Evolutionary conservation across 352 stramenopile genomes (phyloP).

Genomic region (Pythium folliculosum): DNA sequence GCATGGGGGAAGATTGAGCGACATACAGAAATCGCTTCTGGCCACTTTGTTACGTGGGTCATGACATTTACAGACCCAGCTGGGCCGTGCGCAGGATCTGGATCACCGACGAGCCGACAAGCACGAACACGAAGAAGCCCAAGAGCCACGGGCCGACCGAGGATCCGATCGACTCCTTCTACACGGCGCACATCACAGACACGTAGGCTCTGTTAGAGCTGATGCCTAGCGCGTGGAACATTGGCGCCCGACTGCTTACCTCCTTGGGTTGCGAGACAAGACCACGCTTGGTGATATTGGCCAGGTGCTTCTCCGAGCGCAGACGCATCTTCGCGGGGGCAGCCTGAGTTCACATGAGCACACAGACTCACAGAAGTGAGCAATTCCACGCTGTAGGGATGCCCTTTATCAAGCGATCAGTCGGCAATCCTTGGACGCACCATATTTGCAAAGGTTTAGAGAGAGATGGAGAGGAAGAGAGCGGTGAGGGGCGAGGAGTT

Average conservation of each 20-base stretch:
- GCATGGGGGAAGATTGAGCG: background rate
- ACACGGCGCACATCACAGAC: background rate
- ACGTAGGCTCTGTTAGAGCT: background rate
- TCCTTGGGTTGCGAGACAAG: constrained; percentile 77
- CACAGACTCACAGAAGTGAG: constrained; percentile 7
- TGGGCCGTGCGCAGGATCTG: constrained; percentile 84
- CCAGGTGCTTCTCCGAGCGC: constrained; percentile 84
- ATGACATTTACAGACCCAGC: constrained; percentile 57
- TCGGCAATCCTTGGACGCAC: constrained; percentile 11
- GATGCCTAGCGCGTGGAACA: too few relatives aligned
- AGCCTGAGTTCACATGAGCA: constrained; percentile 31
- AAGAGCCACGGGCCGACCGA: constrained; percentile 75
- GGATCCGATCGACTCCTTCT: constrained; percentile 72
- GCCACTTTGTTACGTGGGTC: background rate
- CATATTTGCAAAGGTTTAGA: constrained; percentile 20
- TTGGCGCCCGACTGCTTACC: constrained; percentile 36
- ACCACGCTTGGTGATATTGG: constrained; percentile 88
- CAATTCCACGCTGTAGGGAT: background rate
- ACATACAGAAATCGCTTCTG: background rate
- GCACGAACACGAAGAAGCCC: constrained; percentile 87
- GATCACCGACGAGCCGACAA: constrained; percentile 85
- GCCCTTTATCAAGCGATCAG: too few relatives aligned
- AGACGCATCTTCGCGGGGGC: constrained; percentile 83
- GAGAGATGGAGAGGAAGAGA: background rate
- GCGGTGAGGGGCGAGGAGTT: background rate